These are phyloP conservation scores for Chrysanthemum makinoi DNA, from an alignment of 129 eudicot genomes.

Conservation along the genomic window DNA sequence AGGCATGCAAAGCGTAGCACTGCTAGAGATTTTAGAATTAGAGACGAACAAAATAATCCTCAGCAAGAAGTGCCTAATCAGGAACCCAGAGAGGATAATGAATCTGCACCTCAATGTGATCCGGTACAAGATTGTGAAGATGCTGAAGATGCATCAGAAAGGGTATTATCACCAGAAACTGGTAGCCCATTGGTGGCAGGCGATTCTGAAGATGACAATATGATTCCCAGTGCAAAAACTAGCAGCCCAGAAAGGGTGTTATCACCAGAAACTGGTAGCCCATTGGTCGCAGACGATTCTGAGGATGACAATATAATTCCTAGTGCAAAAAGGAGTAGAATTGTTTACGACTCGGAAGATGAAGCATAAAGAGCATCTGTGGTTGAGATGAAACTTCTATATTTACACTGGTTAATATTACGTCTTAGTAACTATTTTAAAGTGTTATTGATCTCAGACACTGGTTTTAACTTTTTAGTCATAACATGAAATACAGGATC, in stretches of 20 bases:
- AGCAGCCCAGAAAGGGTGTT: slow-evolving; percentile 16
- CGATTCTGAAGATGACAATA: slow-evolving; percentile 45
- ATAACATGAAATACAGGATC: neutral
- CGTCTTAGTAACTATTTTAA: neutral
- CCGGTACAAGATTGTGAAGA: slow-evolving; percentile 28
- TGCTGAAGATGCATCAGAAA: neutral
- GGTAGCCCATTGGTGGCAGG: slow-evolving; percentile 34
- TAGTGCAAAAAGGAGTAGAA: slow-evolving; percentile 45
- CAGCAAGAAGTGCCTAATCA: slow-evolving; percentile 31
- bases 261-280: too few species aligned
- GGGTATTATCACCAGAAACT: neutral
- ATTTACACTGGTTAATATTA: neutral
- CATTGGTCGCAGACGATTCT: slow-evolving; percentile 46
- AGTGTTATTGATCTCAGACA: neutral
- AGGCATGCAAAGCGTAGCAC: slow-evolving; percentile 90
- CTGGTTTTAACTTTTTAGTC: too few species aligned
- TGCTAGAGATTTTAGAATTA: slow-evolving; percentile 66
- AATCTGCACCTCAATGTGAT: slow-evolving; percentile 30
- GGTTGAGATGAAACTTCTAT: neutral
- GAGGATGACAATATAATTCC: slow-evolving; percentile 43
- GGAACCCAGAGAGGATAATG: slow-evolving; percentile 25
- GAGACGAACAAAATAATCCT: slow-evolving; percentile 20
- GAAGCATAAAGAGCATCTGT: slow-evolving; percentile 25
- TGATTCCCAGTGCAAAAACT: slow-evolving; percentile 43
- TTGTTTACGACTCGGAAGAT: slow-evolving; percentile 63